These are phyloP conservation scores for Colletotrichum chrysophilum DNA, from an alignment of 2,329 filamentous ascomycete genomes.

Conservation along the genomic window DNA sequence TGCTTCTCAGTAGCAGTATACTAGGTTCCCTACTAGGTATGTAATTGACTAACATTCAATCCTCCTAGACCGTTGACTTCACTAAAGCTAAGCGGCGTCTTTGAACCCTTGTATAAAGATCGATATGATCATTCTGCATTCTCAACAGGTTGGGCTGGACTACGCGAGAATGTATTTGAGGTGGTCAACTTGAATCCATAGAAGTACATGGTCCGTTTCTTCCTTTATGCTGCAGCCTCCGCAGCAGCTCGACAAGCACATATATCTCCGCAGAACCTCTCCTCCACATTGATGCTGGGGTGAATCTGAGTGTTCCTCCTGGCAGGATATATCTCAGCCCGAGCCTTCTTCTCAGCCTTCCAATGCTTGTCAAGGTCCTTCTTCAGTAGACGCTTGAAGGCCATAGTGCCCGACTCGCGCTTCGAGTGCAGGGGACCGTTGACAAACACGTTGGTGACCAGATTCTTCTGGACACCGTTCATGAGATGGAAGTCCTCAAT, in stretches of 20 bases:
- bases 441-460: conserved; percentile 53
- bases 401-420: neutral
- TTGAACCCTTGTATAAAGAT: too few species aligned
- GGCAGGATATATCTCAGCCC: neutral
- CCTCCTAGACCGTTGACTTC: too few species aligned
- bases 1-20: too few species aligned
- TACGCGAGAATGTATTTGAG: too few species aligned
- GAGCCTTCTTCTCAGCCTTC: neutral
- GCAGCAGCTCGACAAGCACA: neutral
- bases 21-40: too few species aligned
- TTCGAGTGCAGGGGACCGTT: conserved; percentile 51
- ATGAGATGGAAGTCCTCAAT: conserved; percentile 56
- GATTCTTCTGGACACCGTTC: conserved; percentile 51
- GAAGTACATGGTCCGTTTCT: neutral
- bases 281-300: neutral
- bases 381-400: neutral
- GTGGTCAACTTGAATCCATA: neutral
- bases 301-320: neutral
- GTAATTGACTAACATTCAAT: too few species aligned
- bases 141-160: too few species aligned
- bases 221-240: neutral
- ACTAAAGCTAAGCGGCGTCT: too few species aligned
- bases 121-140: too few species aligned
- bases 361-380: neutral
- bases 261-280: neutral